Evolutionary conservation across 1,284 basidiomycete genomes (phyloP), one percentile per base, ranked within the genome.

Genomic region (Mycena sp.): DNA sequence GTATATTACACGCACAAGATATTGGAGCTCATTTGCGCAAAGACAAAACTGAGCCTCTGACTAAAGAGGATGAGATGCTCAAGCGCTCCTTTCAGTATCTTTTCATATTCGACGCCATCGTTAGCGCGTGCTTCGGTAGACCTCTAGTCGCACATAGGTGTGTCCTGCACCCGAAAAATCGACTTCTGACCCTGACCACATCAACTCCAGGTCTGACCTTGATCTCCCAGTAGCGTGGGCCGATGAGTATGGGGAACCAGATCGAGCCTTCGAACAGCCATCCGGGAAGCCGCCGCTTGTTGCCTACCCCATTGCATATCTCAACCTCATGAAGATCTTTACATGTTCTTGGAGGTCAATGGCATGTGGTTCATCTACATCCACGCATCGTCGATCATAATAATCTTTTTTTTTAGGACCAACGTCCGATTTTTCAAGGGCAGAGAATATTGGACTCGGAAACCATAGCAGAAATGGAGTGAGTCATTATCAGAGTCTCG

Each of bases 261-360:
- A 35, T 17, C 16, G 28, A 7, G 17, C 46, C 6, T 61, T 63
- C 58, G 52, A 45, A 48, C 66, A 67, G 29, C 66, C 63, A 11
- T 26, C 45, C 3, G 63, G 59, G 17, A 58, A 43, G n/a, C 63
- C 66, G 16, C 17, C 53, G 16, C 71, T 73, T 7, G 69, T 86
- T 16, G 73, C 81, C 2, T 85, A 78, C 59, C 87, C 86, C 71
- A 80, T 83, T 44, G 80, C 81, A 50, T 77, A 80, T 48, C 75
- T 88, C 56, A 84, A 85, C 63, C 75, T 90, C 21, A 81, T 84
- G 66, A 83, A 86, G 64, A 85, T 89, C 48, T 76, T 86, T 17
- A 84, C 82, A 5, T 53, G 56, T 30, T 14, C 40, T 16, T 62
- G 61, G 61, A 48, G 49, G 32, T 30, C 26, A 12, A 17, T 23